Evolutionary conservation across 768 basidiomycete species (phyloP).

Genomic region (Lanmaoa pseudosensibilis): DNA sequence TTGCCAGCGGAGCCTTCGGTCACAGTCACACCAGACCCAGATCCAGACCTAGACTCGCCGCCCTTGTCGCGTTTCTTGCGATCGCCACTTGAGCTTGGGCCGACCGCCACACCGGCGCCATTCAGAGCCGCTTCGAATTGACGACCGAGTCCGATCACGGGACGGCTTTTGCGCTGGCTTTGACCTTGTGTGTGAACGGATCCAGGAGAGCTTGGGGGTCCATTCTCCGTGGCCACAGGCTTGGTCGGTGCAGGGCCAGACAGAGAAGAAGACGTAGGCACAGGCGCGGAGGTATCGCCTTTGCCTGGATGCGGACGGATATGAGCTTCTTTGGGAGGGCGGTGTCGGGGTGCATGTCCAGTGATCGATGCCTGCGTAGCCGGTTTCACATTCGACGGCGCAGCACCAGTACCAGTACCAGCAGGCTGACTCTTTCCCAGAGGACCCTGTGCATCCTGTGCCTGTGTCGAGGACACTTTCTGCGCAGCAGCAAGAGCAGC

Average conservation of each 20-base stretch:
- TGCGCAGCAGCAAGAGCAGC: conserved; percentile 16
- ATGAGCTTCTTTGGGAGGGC: conserved; percentile 18
- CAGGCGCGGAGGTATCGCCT: not conserved
- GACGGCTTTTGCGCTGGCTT: conserved; percentile 46
- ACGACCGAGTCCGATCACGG: conserved; percentile 61
- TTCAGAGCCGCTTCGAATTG: conserved; percentile 74
- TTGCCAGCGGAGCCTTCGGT: not conserved
- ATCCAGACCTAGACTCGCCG: conserved; percentile 11
- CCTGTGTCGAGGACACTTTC: conserved; percentile 21
- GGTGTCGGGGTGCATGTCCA: conserved; percentile 12
- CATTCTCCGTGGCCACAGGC: conserved; percentile 1
- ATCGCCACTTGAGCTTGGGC: conserved; percentile 21
- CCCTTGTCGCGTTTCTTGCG: conserved; percentile 39
- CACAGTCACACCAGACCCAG: not conserved
- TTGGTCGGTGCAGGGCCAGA: not conserved
- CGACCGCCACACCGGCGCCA: conserved; percentile 53
- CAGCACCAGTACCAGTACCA: not conserved
- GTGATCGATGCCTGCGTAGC: conserved; percentile 1
- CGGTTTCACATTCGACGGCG: conserved; percentile 17
- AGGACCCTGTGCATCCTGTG: conserved; percentile 1
- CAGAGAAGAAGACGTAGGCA: not conserved
- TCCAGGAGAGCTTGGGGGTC: conserved; percentile 13
- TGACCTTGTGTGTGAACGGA: not conserved
- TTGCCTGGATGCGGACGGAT: conserved; percentile 19
- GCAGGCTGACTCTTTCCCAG: conserved; percentile 4